Base-by-base conservation (phyloP, 176 grass and related monocot species). In the Tillandsia leiboldiana region DNA sequence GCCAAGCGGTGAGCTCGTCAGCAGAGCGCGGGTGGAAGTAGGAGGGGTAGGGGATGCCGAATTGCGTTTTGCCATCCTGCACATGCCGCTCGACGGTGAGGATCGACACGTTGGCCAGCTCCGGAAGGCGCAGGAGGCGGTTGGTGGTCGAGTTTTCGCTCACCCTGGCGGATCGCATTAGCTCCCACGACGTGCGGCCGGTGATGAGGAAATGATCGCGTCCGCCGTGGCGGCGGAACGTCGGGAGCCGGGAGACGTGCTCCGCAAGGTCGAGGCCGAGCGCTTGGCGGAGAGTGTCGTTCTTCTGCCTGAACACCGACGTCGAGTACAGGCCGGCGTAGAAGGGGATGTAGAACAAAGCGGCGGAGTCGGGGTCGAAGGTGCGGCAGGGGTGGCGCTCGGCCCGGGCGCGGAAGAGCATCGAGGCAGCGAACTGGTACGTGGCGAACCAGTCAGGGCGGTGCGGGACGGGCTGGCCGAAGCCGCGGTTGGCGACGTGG, bases 1-100 rank as follows among this genome's bases (percentile, higher is more conserved):
- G 87, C 87, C 87, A 91, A 0, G 66, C 68, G 17, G 74, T 2
- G 14, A 96, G 50, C 53, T 91, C 77, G 22, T 66, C 77, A 74
- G 87, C 84, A 13, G 59, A 83, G 3, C 77, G 61, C 53, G 91
- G 91, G 79, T 96, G 91, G 75, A 90, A 96, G 63, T 90, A 83
- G 23, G 84, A 85, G 28, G 87, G 81, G 66, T 90, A 96, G 3
- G 91, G 91, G 1, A 96, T 72, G 8, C 66, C 87, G 42, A 90
- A 96, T 65, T 85, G 79, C 52, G 0, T 42, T 6, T 26, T 72
- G 48, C 61, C 42, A 11, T 52, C 52, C 87, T 82, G 88, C 0
- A 70, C 76, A 56, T 71, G 75, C 59, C 83, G 80, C 84, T 96
- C 91, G 11, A 96, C 66, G 66, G 83, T 83, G 17, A 96, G 82